Evolutionary conservation across 148 eudicot genomes (phyloP), one percentile per base, ranked within the genome.

Genomic region (Polygonum maritimum): DNA sequence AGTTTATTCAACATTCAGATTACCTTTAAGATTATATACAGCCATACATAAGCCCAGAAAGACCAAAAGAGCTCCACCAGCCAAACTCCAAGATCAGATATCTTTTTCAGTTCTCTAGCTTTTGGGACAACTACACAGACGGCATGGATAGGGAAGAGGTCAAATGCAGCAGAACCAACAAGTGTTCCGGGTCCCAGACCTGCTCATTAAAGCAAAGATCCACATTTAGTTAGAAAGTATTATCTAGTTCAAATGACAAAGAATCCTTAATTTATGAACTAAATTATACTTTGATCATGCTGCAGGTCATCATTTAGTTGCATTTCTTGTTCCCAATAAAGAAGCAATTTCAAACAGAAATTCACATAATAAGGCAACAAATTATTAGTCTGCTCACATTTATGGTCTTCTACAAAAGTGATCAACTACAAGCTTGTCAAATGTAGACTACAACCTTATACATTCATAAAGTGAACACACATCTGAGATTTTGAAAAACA

Each of bases 121-220:
- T 87, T 94, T 40, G 98, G 97, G 62, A 94, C 93, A 77, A 94
- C 84, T 7, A 94, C 98, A 79, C 98, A 94, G 62, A 94, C 95
- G 51, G 98, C 98, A 79, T 94, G 98, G 78, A 94, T 94, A 6
- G 98, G 98, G 79, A 91, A 94, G 40, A 94, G 87, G 78, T 94
- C 98, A 45, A 94, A 94, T 47, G 98, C 98, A 88, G 98, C 98
- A 63, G 98, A 94, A 79, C 98, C 98, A 82, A 91, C 98, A 70
- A 94, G 95, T 65, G 98, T 91, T 79, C 97, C 98, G 79, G 97
- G 98, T 80, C 97, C 98, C 88, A 94, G 84, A 78, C 98, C 98
- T 94, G 81, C 76, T 38, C 80, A 82, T 31, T 31, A 67, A 18
- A 22, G 54, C 55, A 49, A 45, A 35, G 71, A 62, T 38, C 35